These are phyloP conservation scores for Taphrina confusa DNA, from an alignment of 1,139 yeast genomes.

Conservation along the genomic window DNA sequence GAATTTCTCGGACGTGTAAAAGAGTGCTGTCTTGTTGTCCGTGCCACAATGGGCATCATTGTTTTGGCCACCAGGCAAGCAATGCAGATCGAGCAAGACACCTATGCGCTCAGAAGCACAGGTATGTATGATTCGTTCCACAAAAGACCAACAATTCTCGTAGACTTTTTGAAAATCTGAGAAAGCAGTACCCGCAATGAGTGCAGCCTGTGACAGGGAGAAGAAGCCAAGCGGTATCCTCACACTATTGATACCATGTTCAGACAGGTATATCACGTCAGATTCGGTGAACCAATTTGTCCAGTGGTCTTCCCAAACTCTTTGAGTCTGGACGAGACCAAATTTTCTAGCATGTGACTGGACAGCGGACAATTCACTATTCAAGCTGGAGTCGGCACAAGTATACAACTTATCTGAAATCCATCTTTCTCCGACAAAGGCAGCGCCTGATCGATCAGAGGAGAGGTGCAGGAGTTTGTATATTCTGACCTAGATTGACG, in stretches of 20 bases:
- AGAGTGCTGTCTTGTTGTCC: conserved; percentile 57
- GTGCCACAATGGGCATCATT: conserved; percentile 82
- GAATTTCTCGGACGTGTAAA: conserved; percentile 56
- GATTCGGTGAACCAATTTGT: conserved; percentile 59
- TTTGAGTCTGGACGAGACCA: conserved; percentile 60
- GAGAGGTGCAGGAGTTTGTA: neutral
- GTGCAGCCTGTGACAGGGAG: conserved; percentile 64
- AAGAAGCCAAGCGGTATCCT: conserved; percentile 91
- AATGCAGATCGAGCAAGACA: conserved; percentile 82
- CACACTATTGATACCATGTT: conserved; percentile 69
- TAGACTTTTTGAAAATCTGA: conserved; percentile 60
- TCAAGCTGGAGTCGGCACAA: conserved; percentile 52
- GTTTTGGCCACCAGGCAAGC: conserved; percentile 90
- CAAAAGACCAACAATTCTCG: conserved; percentile 65
- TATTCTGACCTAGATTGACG: conserved; percentile 68
- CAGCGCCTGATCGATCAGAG: conserved; percentile 46
- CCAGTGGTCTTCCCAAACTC: conserved; percentile 70
- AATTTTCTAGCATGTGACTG: conserved; percentile 51
- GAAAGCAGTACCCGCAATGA: conserved; percentile 64
- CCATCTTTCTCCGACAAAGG: conserved; percentile 75
- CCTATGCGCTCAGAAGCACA: conserved; percentile 65
- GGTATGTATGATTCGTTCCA: conserved; percentile 56
- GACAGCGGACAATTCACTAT: conserved; percentile 78
- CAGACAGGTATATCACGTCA: conserved; percentile 77
- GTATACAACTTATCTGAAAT: conserved; percentile 60